These are phyloP conservation scores for Salix udensis DNA, from an alignment of 345 rosid genomes.

Conservation along the genomic window DNA sequence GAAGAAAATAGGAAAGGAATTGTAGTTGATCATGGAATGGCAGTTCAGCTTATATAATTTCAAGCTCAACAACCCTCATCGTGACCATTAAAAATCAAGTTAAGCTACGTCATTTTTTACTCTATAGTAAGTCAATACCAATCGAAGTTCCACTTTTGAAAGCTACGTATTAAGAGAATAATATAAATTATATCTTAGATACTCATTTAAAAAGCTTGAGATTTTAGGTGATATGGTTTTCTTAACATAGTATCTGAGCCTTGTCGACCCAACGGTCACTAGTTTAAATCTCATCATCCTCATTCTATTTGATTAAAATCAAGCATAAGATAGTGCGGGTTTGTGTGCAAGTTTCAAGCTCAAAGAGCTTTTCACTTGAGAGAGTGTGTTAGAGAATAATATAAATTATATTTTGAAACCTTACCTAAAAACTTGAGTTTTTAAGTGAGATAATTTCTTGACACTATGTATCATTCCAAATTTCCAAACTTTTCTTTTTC, in stretches of 20 bases:
- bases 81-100: background rate
- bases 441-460: fast-evolving
- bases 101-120: no score
- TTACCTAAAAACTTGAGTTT: fast-evolving
- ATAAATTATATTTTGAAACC: no score
- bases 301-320: no score
- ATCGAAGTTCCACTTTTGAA: no score
- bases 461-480: no score
- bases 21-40: constrained; percentile 33
- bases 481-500: no score
- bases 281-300: no score
- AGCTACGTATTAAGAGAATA: no score
- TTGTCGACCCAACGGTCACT: fast-evolving
- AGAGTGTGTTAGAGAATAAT: fast-evolving
- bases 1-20: background rate
- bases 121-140: no score
- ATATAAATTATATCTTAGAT: no score
- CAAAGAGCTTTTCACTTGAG: fast-evolving
- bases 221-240: fast-evolving
- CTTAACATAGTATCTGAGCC: fast-evolving
- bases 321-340: fast-evolving
- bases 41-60: background rate
- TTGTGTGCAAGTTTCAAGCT: no score
- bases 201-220: no score
- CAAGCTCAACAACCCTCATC: background rate